Percentiles rank a stretch among this genome's conserved stretches.
Conservation (phyloP, 1,139 yeast species). For the Blastobotrys raffinosifermentans region DNA sequence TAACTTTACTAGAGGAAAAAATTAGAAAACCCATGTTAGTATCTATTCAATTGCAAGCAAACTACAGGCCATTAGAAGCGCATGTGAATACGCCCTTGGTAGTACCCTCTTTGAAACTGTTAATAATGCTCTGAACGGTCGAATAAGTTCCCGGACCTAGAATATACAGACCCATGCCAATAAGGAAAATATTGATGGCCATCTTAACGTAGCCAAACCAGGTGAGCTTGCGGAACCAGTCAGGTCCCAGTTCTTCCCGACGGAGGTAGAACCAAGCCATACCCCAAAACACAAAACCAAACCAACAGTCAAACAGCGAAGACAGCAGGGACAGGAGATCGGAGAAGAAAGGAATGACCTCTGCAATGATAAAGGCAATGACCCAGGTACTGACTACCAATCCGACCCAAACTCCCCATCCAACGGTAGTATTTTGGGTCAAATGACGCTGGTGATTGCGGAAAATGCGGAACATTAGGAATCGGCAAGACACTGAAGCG, state of each 20-base stretch:
- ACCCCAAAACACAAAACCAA: conserved; percentile 64
- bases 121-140: conserved; percentile 47
- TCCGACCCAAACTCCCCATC: conserved; percentile 50
- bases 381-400: conserved; percentile 44
- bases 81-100: conserved; percentile 51
- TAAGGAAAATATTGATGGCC: conserved; percentile 37
- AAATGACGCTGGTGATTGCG: conserved; percentile 40
- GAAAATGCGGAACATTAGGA: conserved; percentile 45
- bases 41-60: too few relatives aligned
- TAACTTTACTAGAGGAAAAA: too few relatives aligned
- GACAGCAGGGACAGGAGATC: conserved; percentile 55
- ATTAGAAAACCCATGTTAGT: not conserved
- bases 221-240: conserved; percentile 28
- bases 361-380: conserved; percentile 53
- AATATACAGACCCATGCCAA: conserved; percentile 45
- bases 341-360: conserved; percentile 58
- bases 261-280: conserved; percentile 44
- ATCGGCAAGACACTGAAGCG: conserved; percentile 49
- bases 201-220: conserved; percentile 21
- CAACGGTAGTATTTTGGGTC: conserved; percentile 43
- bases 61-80: conserved; percentile 39
- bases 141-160: conserved; percentile 57
- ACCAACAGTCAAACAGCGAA: conserved; percentile 61
- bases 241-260: conserved; percentile 24
- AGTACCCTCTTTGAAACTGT: conserved; percentile 42